phyloP scores from a whole-genome alignment of 73 alveolate species.

The Halteria grandinella region DNA sequence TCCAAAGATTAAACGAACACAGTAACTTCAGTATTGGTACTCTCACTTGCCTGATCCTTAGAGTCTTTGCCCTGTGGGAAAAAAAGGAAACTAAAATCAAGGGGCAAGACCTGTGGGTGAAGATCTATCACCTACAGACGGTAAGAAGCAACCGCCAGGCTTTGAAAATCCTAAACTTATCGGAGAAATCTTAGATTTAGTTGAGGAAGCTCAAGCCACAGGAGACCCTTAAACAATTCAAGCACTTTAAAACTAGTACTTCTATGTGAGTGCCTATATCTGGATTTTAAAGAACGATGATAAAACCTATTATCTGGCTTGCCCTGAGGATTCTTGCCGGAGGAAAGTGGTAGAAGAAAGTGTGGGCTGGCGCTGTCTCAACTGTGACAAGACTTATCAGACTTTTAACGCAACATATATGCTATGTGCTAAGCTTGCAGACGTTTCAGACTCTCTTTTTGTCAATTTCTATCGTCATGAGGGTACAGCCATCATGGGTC shows the following conservation, averaged over 20 bases:
- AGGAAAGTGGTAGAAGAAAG: slow-evolving; percentile 55
- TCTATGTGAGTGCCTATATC: slow-evolving; percentile 37
- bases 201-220: neutral
- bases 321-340: slow-evolving; percentile 66
- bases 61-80: neutral
- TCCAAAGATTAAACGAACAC: slow-evolving; percentile 13
- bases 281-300: slow-evolving; percentile 54
- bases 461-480: neutral
- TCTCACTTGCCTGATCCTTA: slow-evolving; percentile 16
- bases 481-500: slow-evolving; percentile 52
- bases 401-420: slow-evolving; percentile 37
- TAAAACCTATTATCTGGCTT: slow-evolving; percentile 56
- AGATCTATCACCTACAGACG: too few species aligned
- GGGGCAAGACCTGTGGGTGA: too few species aligned
- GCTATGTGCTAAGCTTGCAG: slow-evolving; percentile 23
- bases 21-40: slow-evolving; percentile 31
- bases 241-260: neutral
- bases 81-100: too few species aligned
- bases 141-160: neutral
- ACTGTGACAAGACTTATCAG: slow-evolving; percentile 50
- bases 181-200: slow-evolving; percentile 19
- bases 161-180: slow-evolving; percentile 7
- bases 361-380: slow-evolving; percentile 49
- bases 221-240: neutral
- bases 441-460: neutral